Percentiles rank a stretch among this genome's conserved stretches.
Conservation (phyloP, 345 rosid species). For the Rhizophora mangle region DNA sequence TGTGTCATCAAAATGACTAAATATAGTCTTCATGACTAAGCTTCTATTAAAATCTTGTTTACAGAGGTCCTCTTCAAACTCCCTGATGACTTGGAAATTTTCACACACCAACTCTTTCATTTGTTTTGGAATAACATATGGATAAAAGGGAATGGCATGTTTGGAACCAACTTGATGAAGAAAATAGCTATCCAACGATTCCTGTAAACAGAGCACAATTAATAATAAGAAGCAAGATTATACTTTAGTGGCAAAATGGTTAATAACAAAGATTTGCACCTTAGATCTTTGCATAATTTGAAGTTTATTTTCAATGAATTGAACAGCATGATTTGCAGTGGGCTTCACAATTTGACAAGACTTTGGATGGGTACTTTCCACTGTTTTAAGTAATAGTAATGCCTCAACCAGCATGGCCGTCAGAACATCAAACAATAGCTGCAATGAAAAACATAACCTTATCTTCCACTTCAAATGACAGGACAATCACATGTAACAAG, state of each 20-base stretch:
- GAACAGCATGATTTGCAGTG: slow-evolving; percentile 41
- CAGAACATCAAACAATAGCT: slow-evolving; percentile 74
- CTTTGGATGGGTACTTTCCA: slow-evolving; percentile 49
- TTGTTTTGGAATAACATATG: slow-evolving; percentile 43
- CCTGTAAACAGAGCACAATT: slow-evolving; percentile 42
- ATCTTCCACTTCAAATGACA: no score
- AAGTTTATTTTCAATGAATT: slow-evolving; percentile 51
- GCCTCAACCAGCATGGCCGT: slow-evolving; percentile 53
- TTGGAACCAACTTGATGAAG: slow-evolving; percentile 24
- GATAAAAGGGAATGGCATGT: slow-evolving; percentile 25
- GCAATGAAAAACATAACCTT: slow-evolving; percentile 15
- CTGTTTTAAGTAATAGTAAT: slow-evolving; percentile 52
- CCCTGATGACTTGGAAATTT: slow-evolving; percentile 61
- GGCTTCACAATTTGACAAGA: slow-evolving; percentile 55
- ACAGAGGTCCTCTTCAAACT: slow-evolving; percentile 52
- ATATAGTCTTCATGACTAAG: slow-evolving; percentile 43
- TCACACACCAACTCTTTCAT: slow-evolving; percentile 41
- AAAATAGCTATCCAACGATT: slow-evolving; percentile 61
- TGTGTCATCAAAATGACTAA: slow-evolving; percentile 43
- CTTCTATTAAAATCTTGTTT: slow-evolving; percentile 40
- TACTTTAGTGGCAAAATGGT: slow-evolving; percentile 4
- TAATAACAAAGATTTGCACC: slow-evolving; percentile 39
- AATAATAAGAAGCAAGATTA: slow-evolving; percentile 26
- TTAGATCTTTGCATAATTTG: slow-evolving; percentile 57
- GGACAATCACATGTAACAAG: slow-evolving; percentile 6